phyloP scores from a whole-genome alignment of 176 grass and related monocot genomes.

The Thinopyrum elongatum region DNA sequence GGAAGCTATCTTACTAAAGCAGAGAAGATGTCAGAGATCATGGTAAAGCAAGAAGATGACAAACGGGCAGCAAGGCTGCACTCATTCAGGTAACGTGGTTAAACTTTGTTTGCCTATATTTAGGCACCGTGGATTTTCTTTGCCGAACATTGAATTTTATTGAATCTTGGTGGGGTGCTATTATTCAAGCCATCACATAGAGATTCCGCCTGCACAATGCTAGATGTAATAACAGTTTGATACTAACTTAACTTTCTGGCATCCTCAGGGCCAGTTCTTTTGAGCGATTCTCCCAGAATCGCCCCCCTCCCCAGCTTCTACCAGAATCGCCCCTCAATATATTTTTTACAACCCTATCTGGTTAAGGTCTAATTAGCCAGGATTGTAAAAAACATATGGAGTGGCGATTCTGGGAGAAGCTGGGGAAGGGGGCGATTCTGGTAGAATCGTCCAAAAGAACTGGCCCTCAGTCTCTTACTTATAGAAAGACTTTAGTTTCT shows the following conservation, averaged over 20 bases:
- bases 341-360: too few species aligned
- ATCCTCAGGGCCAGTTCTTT: too few species aligned
- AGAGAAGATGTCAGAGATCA: slow-evolving; percentile 63
- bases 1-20: slow-evolving; percentile 79
- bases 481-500: neutral
- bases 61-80: slow-evolving; percentile 76
- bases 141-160: neutral
- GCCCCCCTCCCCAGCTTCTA: too few species aligned
- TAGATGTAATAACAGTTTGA: neutral
- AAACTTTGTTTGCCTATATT: neutral
- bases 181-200: neutral
- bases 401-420: too few species aligned
- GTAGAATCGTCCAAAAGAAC: too few species aligned
- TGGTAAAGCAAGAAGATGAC: slow-evolving; percentile 83
- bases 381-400: too few species aligned
- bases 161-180: slow-evolving; percentile 8
- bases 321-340: too few species aligned
- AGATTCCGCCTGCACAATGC: neutral
- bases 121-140: neutral
- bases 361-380: too few species aligned
- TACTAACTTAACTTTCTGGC: neutral
- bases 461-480: neutral
- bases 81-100: slow-evolving; percentile 62
- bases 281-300: too few species aligned
- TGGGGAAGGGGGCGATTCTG: too few species aligned